Conservation (phyloP, 108 stramenopile genomes). For the Skeletonema marinoi region DNA sequence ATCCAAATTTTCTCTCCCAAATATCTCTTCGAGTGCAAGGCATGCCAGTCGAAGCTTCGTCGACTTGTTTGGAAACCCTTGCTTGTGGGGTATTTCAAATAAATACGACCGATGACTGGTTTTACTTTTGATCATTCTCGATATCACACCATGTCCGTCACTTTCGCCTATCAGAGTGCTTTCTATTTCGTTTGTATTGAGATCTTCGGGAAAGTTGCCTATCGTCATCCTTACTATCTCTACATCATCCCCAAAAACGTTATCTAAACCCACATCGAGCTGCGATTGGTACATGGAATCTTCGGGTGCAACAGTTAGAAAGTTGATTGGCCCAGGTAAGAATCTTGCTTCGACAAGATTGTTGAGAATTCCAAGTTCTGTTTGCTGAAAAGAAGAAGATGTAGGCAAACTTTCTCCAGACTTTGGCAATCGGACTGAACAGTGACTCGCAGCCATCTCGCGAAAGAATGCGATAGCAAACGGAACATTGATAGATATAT, state of each 20-base stretch:
- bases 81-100: slow-evolving; percentile 42
- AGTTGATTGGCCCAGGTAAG: slow-evolving; percentile 58
- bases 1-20: slow-evolving; percentile 49
- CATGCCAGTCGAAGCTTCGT: slow-evolving; percentile 59
- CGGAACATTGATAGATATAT: slow-evolving; percentile 64
- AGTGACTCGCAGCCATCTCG: slow-evolving; percentile 18
- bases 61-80: slow-evolving; percentile 12
- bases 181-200: neutral
- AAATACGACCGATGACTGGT: slow-evolving; percentile 24
- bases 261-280: slow-evolving; percentile 9
- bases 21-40: slow-evolving; percentile 68
- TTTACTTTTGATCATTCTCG: slow-evolving; percentile 28
- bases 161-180: slow-evolving; percentile 27
- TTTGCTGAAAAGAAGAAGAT: slow-evolving; percentile 3
- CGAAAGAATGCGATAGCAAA: slow-evolving; percentile 72
- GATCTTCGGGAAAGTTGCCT: slow-evolving; percentile 19
- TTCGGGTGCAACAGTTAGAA: slow-evolving; percentile 18
- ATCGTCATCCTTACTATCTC: slow-evolving; percentile 45
- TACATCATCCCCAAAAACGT: slow-evolving; percentile 30
- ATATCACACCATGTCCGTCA: slow-evolving; percentile 43
- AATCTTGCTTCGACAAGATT: slow-evolving; percentile 58
- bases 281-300: slow-evolving; percentile 27
- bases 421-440: neutral
- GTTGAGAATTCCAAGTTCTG: slow-evolving; percentile 50
- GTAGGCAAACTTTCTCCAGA: slow-evolving; percentile 1